A percentile compares a stretch with the other conserved stretches of the same genome.
phyloP scores from a whole-genome alignment of 768 basidiomycete species.

The Stropharia rugosoannulata region DNA sequence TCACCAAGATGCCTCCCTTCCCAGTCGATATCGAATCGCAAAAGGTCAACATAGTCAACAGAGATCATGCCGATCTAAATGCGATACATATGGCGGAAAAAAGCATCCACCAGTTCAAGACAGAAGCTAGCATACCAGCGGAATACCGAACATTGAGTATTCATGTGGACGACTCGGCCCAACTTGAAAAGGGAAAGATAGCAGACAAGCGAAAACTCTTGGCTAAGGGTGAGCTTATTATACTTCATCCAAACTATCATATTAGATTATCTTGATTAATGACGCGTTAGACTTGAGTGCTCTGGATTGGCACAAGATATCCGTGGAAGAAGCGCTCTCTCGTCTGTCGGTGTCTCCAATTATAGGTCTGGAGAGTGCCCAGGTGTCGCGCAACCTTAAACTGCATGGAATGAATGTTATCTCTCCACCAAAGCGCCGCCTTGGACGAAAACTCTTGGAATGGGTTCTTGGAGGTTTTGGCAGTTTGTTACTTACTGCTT shows the following conservation, averaged over 20 bases:
- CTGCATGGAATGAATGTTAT: constrained; percentile 50
- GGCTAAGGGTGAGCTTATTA: constrained; percentile 17
- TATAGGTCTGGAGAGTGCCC: constrained; percentile 47
- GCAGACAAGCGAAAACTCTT: constrained; percentile 16
- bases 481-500: constrained; percentile 40
- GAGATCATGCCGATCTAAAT: not conserved
- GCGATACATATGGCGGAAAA: not conserved
- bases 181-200: constrained; percentile 8
- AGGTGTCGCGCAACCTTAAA: constrained; percentile 44
- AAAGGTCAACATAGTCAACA: not conserved
- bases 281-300: constrained; percentile 31
- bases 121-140: constrained; percentile 18
- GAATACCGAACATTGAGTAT: constrained; percentile 27
- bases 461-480: constrained; percentile 58
- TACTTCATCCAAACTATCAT: no score
- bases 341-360: constrained; percentile 43
- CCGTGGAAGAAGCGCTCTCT: constrained; percentile 38
- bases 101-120: constrained; percentile 6
- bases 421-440: constrained; percentile 45
- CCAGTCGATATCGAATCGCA: constrained; percentile 19
- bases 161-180: constrained; percentile 22
- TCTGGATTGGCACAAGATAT: constrained; percentile 49
- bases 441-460: constrained; percentile 40
- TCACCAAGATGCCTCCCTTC: constrained; percentile 9
- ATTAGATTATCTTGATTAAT: not conserved